Evolutionary conservation across 805 yeast genomes (phyloP).

Genomic region (Cyberlindnera saturnus): DNA sequence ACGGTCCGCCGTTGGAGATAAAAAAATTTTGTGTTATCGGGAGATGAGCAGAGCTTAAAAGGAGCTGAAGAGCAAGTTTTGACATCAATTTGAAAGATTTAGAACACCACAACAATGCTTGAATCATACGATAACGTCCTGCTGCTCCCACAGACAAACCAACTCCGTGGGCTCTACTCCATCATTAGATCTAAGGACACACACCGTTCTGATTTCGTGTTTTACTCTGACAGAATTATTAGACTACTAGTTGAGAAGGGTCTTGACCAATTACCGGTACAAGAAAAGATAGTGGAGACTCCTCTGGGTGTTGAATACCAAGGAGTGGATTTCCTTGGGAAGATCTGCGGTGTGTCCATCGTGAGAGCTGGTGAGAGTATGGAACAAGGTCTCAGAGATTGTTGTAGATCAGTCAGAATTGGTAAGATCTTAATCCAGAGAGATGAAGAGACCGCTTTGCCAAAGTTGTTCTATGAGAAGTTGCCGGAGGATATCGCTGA

Average conservation of each 20-base stretch:
- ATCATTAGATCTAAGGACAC: constrained; percentile 83
- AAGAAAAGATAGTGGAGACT: constrained; percentile 57
- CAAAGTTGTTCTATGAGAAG: constrained; percentile 88
- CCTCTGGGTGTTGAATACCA: constrained; percentile 66
- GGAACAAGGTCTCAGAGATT: constrained; percentile 98
- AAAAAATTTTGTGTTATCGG: constrained; percentile 1
- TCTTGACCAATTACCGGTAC: constrained; percentile 88
- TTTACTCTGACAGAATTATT: constrained; percentile 92
- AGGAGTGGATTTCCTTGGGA: constrained; percentile 82
- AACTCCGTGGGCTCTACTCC: constrained; percentile 78
- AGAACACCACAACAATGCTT: background rate
- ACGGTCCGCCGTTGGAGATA: background rate
- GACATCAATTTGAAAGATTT: background rate
- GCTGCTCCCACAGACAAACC: constrained; percentile 82
- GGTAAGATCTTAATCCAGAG: constrained; percentile 97
- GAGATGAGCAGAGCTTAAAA: too few relatives aligned
- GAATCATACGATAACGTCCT: constrained; percentile 43
- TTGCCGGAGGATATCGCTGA: constrained; percentile 88
- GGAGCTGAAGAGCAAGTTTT: too few relatives aligned
- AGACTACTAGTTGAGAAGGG: constrained; percentile 93
- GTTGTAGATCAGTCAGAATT: constrained; percentile 92
- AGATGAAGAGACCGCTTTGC: constrained; percentile 95
- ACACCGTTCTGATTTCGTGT: constrained; percentile 85
- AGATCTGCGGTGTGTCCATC: constrained; percentile 96
- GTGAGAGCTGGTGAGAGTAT: constrained; percentile 98